Percentiles rank a stretch among this genome's conserved stretches.
phyloP scores from a whole-genome alignment of 352 stramenopile genomes.

The Phytophthora brassicae region DNA sequence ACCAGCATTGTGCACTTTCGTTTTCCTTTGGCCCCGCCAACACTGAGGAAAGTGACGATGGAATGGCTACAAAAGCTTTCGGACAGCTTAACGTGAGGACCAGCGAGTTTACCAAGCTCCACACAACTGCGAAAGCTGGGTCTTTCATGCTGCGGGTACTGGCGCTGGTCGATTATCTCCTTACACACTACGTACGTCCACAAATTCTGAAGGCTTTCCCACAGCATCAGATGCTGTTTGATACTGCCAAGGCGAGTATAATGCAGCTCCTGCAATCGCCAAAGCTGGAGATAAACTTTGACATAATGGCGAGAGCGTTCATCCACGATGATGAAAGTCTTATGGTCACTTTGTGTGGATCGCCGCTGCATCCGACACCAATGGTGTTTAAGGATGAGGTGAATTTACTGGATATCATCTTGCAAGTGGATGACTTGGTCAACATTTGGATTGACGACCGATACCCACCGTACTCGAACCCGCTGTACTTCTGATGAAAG shows the following conservation, averaged over 20 bases:
- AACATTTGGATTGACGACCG: constrained; percentile 78
- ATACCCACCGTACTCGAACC: constrained; percentile 71
- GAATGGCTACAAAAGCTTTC: constrained; percentile 4
- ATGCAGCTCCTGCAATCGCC: constrained; percentile 48
- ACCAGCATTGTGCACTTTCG: constrained; percentile 23
- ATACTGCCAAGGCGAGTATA: constrained; percentile 40
- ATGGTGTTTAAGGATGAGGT: constrained; percentile 63
- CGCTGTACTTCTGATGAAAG: constrained; percentile 56
- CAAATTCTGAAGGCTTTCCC: constrained; percentile 52
- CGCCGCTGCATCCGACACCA: constrained; percentile 54
- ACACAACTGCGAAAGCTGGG: constrained; percentile 53
- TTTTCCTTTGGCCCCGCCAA: constrained; percentile 27
- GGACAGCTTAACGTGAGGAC: constrained; percentile 39
- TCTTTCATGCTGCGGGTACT: constrained; percentile 50
- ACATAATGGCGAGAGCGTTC: constrained; percentile 64
- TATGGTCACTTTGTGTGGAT: constrained; percentile 57
- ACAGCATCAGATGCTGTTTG: constrained; percentile 60
- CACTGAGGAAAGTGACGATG: neutral
- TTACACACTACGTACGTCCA: constrained; percentile 38
- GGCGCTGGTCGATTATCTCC: constrained; percentile 46
- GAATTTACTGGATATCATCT: constrained; percentile 54
- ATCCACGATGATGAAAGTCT: constrained; percentile 51
- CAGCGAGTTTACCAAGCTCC: constrained; percentile 68
- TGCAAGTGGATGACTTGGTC: constrained; percentile 68
- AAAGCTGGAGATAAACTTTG: constrained; percentile 56